These are phyloP conservation scores for Talaromyces sp. DNA, from an alignment of 2,329 filamentous ascomycete species.

Conservation along the genomic window DNA sequence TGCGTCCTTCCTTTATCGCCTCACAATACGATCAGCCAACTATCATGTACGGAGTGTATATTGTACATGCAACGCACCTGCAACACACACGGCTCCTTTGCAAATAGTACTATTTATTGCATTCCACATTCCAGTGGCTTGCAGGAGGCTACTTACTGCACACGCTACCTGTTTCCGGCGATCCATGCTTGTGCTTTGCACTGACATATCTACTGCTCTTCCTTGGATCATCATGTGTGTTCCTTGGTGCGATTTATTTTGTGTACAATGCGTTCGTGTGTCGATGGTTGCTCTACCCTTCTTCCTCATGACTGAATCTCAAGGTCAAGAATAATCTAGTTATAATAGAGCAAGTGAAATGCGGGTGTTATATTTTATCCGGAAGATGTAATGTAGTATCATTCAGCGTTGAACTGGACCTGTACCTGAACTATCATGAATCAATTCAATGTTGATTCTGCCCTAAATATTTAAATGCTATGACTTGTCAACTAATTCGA, in stretches of 20 bases:
- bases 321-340: no score
- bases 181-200: background rate
- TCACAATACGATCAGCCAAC: background rate
- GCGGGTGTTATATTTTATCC: no score
- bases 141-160: background rate
- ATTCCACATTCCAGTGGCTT: slow-evolving; percentile 19
- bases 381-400: no score
- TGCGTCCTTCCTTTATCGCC: background rate
- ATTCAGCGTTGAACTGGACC: no score
- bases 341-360: background rate
- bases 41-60: background rate
- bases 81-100: background rate
- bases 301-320: no score
- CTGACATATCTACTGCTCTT: background rate
- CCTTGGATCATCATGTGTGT: background rate
- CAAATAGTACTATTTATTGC: slow-evolving; percentile 9
- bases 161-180: background rate
- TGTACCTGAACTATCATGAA: no score
- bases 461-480: no score
- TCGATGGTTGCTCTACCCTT: no score
- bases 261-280: background rate
- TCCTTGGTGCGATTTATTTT: background rate
- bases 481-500: no score
- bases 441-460: no score
- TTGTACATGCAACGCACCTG: slow-evolving; percentile 1